These are phyloP conservation scores for Astrothelium subdiscretum DNA, from an alignment of 495 filamentous ascomycete genomes.

Conservation along the genomic window DNA sequence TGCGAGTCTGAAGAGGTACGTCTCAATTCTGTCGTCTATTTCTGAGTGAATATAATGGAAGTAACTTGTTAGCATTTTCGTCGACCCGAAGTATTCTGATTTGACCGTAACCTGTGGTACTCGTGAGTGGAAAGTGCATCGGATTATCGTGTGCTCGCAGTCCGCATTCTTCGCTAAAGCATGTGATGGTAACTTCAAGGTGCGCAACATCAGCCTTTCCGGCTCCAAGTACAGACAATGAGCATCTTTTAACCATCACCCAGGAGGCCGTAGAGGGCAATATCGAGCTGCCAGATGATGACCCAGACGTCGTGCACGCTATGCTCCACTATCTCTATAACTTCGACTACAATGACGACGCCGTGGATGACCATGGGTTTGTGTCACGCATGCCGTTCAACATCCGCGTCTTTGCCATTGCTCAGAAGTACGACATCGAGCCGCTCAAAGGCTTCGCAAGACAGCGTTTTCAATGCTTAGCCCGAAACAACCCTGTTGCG, in stretches of 20 bases:
- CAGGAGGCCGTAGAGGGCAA: constrained; percentile 1
- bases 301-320: constrained; percentile 6
- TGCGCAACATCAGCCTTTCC: too few species aligned
- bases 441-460: constrained; percentile 1
- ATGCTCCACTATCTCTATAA: constrained; percentile 11
- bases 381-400: not conserved
- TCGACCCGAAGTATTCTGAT: constrained; percentile 25
- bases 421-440: constrained; percentile 9
- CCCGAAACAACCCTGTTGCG: not conserved
- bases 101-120: constrained; percentile 27
- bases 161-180: constrained; percentile 30
- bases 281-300: constrained; percentile 7
- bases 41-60: not conserved
- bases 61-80: not conserved
- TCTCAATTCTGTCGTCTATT: not conserved
- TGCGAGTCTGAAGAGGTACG: not conserved
- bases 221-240: too few species aligned
- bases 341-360: not conserved
- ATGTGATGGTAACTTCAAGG: constrained; percentile 26
- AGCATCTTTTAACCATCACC: not conserved
- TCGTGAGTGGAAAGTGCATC: constrained; percentile 30
- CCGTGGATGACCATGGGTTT: not conserved
- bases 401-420: constrained; percentile 6
- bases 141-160: constrained; percentile 28
- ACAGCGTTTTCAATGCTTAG: not conserved